Evolutionary conservation across 768 basidiomycete species (phyloP).

Genomic region (Myochromella boudieri): DNA sequence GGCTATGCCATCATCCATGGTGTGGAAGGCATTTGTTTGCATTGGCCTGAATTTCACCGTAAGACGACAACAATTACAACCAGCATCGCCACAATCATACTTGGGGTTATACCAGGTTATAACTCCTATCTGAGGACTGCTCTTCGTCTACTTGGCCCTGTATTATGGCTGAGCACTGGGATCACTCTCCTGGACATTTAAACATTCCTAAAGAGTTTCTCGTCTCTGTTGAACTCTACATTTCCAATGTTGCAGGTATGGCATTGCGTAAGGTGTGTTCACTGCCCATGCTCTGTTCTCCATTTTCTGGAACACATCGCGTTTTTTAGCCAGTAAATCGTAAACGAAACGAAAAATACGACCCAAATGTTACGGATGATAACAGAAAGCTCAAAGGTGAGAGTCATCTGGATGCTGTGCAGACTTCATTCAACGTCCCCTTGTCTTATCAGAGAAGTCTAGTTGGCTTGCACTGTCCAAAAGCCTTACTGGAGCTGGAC

Average conservation of each 20-base stretch:
- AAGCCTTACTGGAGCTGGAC: constrained; percentile 48
- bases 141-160: too few species aligned
- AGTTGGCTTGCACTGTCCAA: constrained; percentile 68
- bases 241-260: constrained; percentile 50
- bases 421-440: background rate
- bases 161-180: constrained; percentile 36
- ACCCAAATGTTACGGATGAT: constrained; percentile 38
- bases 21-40: too few species aligned
- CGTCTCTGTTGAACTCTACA: constrained; percentile 60
- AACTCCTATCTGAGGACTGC: too few species aligned
- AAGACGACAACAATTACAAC: background rate
- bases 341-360: constrained; percentile 58
- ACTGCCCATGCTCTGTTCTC: background rate
- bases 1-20: too few species aligned
- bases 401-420: background rate
- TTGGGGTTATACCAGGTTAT: too few species aligned
- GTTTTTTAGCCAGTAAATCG: constrained; percentile 40
- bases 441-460: constrained; percentile 55
- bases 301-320: constrained; percentile 9
- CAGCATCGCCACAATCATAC: constrained; percentile 13
- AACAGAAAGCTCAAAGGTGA: constrained; percentile 65
- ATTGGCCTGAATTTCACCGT: background rate
- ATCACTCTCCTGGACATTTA: constrained; percentile 19
- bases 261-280: constrained; percentile 56
- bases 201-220: constrained; percentile 49